Evolutionary conservation across 2,329 filamentous ascomycete genomes (phyloP), one percentile per base, ranked within the genome.

Genomic region (Penicillium sp.): DNA sequence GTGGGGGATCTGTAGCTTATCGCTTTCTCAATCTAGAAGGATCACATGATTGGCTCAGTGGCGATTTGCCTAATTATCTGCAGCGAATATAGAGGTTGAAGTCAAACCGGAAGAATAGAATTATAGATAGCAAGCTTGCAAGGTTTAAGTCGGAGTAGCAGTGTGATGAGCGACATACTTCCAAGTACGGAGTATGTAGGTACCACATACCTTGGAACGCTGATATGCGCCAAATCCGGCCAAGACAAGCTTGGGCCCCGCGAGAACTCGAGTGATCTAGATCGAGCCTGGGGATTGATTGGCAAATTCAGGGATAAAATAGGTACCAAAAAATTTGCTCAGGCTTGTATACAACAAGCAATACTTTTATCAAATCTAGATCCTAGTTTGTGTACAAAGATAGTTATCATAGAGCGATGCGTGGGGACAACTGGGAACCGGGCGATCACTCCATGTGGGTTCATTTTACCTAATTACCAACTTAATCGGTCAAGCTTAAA

Each of bases 1-100:
- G 42, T 38, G 51, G 36, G 45, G 51, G 38, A 49, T 49, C 36
- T 34, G 29, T 48, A 40, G 38, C 45, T 53, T 53, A 53, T 53
- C 51, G 51, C 38, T 14, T 19, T 18, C n/a, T 42, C 40, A 27
- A 48, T 38, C 46, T 41, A 34, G 38, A 29, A 49, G n/a, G n/a
- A 50, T 44, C 51, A 54, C 51, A 44, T 54, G 47, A 54, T 51
- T 46, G 41, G 40, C 13, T 40, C 27, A 7, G 47, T 34, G 32
- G 48, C 48, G 48, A 51, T 46, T 38, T 49, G 38, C 7, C 16
- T 30, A 38, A 23, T 38, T 14, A 44, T 7, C 14, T 30, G 16
- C 23, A 16, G 41, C n/a, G 4, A 42, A 9, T 32, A 9, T 13
- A 16, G 41, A 14, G 23, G 18, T 7, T 36, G 1, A 14, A 39